Evolutionary conservation across 2,329 filamentous ascomycete genomes (phyloP), one percentile per base, ranked within the genome.

Genomic region (Grosmannia serpens): DNA sequence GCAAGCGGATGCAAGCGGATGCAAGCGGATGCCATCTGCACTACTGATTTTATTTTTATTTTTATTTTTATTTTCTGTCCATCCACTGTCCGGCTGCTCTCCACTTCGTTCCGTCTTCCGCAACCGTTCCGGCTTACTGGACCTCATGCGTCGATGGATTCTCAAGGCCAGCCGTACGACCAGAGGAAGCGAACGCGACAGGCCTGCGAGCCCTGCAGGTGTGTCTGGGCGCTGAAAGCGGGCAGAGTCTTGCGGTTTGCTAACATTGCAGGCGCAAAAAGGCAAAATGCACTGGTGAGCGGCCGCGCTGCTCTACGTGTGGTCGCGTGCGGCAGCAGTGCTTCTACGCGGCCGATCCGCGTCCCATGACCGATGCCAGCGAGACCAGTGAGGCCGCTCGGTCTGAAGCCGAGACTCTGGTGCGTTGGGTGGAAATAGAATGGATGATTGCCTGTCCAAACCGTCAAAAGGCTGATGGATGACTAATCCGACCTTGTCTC

Each of bases 221-320:
- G 24, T 11, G 46, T 24, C 44, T 49, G 22, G 46, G 22, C 46
- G 1, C 26, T 20, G 2, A n/a, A 44, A 7, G 20, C n/a, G 20
- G 41, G n/a, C 5, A 7, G 41, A 5, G 17, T 17, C 41, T n/a
- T 17, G 20, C 1, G 4, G 8, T 9, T 22, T 33, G 29, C 22
- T 50, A n/a, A 56, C 46, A 9, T 20, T 41, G 20, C 44, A 56
- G 55, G 22, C 55, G 55, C 13, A 56, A 56, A 27, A 56, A 56
- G 55, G 50, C 55, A 11, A 56, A 56, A 13, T 56, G 55, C 29
- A 56, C 31, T 4, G 55, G 55, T 10, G 55, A 56, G 22, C 46
- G 46, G 20, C 55, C 46, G 1, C 46, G 55, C 31, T 56, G 55
- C 24, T 41, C 46, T 22, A 51, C 55, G 1, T 57, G 56, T 24